Percentiles rank a stretch among this genome's conserved stretches.
phyloP scores from a whole-genome alignment of 257 asterid species.

The Salvia miltiorrhiza region DNA sequence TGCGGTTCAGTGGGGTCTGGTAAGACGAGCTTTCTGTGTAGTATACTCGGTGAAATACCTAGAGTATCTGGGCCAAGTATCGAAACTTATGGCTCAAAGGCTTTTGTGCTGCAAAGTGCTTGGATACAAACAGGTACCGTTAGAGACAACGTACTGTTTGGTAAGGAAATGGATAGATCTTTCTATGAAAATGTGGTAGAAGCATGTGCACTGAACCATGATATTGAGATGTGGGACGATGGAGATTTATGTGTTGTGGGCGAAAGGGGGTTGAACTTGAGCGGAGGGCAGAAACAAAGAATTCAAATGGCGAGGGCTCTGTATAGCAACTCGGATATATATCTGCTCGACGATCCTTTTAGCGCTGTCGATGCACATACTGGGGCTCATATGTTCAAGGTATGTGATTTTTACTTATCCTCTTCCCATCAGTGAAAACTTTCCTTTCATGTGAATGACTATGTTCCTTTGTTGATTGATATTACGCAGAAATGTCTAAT shows the following conservation, averaged over 20 bases:
- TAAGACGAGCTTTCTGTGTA: constrained; percentile 66
- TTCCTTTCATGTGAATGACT: constrained; percentile 1
- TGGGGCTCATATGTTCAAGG: constrained; percentile 86
- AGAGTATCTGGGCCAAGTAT: constrained; percentile 57
- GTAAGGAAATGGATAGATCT: constrained; percentile 57
- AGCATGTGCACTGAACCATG: constrained; percentile 71
- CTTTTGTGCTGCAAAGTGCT: constrained; percentile 81
- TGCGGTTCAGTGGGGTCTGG: constrained; percentile 91
- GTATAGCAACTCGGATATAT: constrained; percentile 61
- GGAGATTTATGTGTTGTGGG: constrained; percentile 70
- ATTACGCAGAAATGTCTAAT: constrained; percentile 64
- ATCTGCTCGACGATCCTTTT: constrained; percentile 78
- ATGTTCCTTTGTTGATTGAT: neutral
- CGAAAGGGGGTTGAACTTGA: constrained; percentile 70
- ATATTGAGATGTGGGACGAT: constrained; percentile 57
- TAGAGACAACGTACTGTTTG: constrained; percentile 73
- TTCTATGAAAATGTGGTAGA: constrained; percentile 58
- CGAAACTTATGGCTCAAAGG: constrained; percentile 60
- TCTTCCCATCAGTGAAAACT: neutral
- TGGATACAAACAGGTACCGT: constrained; percentile 91
- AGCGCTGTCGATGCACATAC: constrained; percentile 91
- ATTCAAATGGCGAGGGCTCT: constrained; percentile 84
- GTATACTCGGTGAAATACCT: constrained; percentile 75
- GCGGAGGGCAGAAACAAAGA: constrained; percentile 87
- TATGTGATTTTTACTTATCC: constrained; percentile 8